Conservation (phyloP, 495 filamentous ascomycete genomes). For the Penicillium flavigenum region DNA sequence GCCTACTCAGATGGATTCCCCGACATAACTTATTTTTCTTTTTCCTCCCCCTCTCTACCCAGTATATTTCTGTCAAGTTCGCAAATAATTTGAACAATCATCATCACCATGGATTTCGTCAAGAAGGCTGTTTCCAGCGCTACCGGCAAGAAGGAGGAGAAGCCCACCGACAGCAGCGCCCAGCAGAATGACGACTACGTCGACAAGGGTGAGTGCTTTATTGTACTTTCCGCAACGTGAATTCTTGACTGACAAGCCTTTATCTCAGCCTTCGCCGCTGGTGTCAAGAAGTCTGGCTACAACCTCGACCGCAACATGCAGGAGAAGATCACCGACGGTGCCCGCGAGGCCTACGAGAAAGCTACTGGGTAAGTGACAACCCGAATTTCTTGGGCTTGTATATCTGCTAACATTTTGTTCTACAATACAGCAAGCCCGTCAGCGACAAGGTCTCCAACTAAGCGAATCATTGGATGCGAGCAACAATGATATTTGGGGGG, state of each 20-base stretch:
- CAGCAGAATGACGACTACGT: constrained; percentile 9
- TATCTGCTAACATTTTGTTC: neutral
- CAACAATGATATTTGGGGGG: neutral
- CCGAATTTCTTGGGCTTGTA: neutral
- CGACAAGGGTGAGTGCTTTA: constrained; percentile 6
- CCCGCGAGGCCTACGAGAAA: constrained; percentile 11
- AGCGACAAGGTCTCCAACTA: constrained; percentile 10
- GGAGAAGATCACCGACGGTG: constrained; percentile 15
- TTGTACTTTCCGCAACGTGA: neutral
- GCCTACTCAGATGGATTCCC: neutral
- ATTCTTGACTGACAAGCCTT: neutral
- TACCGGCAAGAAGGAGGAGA: neutral
- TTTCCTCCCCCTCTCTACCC: neutral
- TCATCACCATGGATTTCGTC: constrained; percentile 12
- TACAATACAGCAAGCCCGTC: constrained; percentile 1
- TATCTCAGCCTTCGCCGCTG: constrained; percentile 5
- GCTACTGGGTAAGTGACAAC: constrained; percentile 9
- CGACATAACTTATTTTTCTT: neutral
- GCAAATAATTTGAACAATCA: neutral
- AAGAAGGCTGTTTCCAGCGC: constrained; percentile 6
- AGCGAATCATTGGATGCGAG: neutral
- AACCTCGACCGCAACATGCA: constrained; percentile 7
- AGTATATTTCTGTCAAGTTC: neutral
- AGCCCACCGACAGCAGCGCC: neutral
- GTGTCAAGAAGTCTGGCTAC: constrained; percentile 11